Percentiles rank a stretch among this genome's conserved stretches.
Conservation (phyloP, 2,329 filamentous ascomycete genomes). For the Talaromyces islandicus region DNA sequence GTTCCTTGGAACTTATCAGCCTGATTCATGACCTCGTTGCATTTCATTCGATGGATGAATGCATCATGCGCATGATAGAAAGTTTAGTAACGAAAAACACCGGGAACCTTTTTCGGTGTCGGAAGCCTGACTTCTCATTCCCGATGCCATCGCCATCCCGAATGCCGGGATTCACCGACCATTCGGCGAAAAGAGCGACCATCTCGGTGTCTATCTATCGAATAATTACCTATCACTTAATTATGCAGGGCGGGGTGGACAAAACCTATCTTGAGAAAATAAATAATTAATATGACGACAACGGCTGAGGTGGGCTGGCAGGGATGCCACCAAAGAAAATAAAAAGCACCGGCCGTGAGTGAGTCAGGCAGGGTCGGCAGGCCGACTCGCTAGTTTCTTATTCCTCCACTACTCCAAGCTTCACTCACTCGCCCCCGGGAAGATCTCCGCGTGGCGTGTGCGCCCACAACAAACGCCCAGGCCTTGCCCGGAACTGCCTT, state of each 20-base stretch:
- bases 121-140: not conserved
- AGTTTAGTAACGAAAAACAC: too few species aligned
- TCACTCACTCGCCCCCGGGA: not conserved
- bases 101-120: not conserved
- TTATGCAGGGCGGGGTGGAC: too few species aligned
- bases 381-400: not conserved
- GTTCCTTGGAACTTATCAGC: not conserved
- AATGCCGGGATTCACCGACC: not conserved
- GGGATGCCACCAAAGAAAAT: too few species aligned
- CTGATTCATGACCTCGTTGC: not conserved
- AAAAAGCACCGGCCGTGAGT: not conserved
- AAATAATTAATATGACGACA: not conserved
- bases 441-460: not conserved
- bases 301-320: too few species aligned
- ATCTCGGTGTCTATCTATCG: not conserved
- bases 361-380: not conserved
- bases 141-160: not conserved
- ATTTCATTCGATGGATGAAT: not conserved
- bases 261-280: too few species aligned
- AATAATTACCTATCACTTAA: too few species aligned
- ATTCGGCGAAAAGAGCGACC: not conserved
- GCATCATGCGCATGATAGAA: not conserved
- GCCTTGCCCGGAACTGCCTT: slow-evolving; percentile 1
- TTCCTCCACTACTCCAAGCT: too few species aligned
- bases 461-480: not conserved